phyloP scores from a whole-genome alignment of 106 monocot genomes.

The Dendrobium nobile region DNA sequence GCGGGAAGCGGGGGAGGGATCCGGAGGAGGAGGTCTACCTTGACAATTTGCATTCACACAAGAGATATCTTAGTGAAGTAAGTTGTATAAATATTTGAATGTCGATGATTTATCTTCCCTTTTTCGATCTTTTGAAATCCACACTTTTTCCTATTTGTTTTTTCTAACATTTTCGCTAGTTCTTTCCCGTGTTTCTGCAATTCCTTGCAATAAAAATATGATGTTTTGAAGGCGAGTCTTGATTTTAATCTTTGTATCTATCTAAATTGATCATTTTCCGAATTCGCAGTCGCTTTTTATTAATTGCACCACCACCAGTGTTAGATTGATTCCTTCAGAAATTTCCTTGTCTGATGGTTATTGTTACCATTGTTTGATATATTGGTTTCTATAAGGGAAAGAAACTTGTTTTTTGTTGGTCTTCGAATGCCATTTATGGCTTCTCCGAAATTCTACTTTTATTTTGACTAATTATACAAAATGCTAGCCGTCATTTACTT shows the following conservation, averaged over 20 bases:
- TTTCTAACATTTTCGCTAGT: background rate
- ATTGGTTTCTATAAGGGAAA: background rate
- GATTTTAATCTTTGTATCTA: background rate
- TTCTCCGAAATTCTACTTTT: background rate
- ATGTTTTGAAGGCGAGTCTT: background rate
- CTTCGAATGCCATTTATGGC: background rate
- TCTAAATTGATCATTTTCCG: background rate
- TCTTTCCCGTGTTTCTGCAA: background rate
- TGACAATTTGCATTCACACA: slow-evolving; percentile 71
- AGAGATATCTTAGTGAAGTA: slow-evolving; percentile 74
- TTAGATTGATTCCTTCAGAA: background rate
- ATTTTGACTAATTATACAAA: background rate
- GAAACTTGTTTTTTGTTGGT: background rate
- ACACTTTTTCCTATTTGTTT: background rate
- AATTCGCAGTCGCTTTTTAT: background rate
- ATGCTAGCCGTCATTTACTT: background rate
- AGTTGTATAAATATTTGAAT: background rate
- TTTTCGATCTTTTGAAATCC: background rate
- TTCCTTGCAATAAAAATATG: background rate
- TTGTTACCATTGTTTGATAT: background rate
- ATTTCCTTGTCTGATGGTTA: background rate
- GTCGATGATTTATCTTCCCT: background rate
- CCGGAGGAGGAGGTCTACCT: slow-evolving; percentile 67
- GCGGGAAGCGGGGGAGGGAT: slow-evolving; percentile 56
- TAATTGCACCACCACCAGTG: background rate